These are phyloP conservation scores for Pseudognaphalium luteoalbum DNA, from an alignment of 129 eudicot genomes.

Conservation along the genomic window DNA sequence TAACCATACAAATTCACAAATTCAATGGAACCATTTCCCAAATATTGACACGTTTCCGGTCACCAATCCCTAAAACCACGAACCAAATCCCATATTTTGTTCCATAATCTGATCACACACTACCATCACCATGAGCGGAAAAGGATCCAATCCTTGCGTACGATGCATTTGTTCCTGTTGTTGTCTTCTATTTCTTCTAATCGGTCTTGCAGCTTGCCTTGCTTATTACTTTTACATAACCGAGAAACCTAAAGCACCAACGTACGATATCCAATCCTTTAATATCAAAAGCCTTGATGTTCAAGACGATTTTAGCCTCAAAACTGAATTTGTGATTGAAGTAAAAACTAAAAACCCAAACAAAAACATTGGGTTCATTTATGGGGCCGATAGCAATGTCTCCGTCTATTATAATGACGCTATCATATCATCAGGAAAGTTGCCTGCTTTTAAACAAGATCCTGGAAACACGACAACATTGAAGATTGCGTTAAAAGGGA, in stretches of 20 bases:
- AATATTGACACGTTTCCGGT: constrained; percentile 1
- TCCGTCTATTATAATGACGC: constrained; percentile 38
- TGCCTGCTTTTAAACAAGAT: constrained; percentile 55
- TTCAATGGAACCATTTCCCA: constrained; percentile 18
- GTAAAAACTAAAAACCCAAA: constrained; percentile 55
- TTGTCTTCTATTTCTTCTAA: constrained; percentile 45
- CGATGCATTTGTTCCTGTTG: constrained; percentile 53
- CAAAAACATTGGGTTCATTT: constrained; percentile 39
- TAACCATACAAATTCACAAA: constrained; percentile 28
- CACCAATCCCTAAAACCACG: constrained; percentile 16
- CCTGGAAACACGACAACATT: constrained; percentile 36
- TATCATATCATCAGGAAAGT: constrained; percentile 42
- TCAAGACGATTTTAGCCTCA: constrained; percentile 44
- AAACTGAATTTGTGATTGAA: constrained; percentile 39
- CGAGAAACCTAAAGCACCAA: constrained; percentile 43
- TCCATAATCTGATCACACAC: constrained; percentile 1
- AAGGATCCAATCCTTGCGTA: constrained; percentile 29
- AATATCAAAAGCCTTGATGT: constrained; percentile 37
- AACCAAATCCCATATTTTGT: background rate
- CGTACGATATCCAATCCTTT: constrained; percentile 40
- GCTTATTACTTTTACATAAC: constrained; percentile 36
- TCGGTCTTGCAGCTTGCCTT: constrained; percentile 22
- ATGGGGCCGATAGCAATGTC: constrained; percentile 41
- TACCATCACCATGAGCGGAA: constrained; percentile 31
- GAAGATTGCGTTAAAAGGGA: constrained; percentile 42